These are phyloP conservation scores for Ogataea saltuana DNA, from an alignment of 805 yeast species.

Conservation along the genomic window DNA sequence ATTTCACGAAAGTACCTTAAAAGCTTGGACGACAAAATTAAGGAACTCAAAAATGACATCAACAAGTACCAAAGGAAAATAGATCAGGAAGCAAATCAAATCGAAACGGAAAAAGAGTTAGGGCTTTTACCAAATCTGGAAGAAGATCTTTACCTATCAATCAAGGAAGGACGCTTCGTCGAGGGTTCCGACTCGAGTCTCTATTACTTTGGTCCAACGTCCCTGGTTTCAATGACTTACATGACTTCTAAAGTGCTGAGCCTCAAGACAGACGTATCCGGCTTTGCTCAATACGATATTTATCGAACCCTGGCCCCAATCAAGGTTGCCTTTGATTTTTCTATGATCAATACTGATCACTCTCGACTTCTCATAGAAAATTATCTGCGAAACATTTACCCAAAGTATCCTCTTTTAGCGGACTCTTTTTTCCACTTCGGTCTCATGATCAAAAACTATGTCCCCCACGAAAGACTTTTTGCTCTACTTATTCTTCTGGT, in stretches of 20 bases:
- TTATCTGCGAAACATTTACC: slow-evolving; percentile 21
- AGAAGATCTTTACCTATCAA: too few species aligned
- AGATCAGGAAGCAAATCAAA: not conserved
- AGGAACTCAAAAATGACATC: slow-evolving; percentile 18
- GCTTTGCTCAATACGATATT: not conserved
- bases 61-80: slow-evolving; percentile 16
- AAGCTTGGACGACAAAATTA: slow-evolving; percentile 18
- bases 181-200: slow-evolving; percentile 13
- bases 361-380: slow-evolving; percentile 20
- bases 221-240: slow-evolving; percentile 15
- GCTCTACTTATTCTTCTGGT: slow-evolving; percentile 19
- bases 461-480: slow-evolving; percentile 17
- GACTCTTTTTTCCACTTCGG: slow-evolving; percentile 22
- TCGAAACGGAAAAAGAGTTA: too few species aligned
- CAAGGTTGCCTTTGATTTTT: slow-evolving; percentile 17
- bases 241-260: slow-evolving; percentile 14
- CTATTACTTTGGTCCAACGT: slow-evolving; percentile 25
- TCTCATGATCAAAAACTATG: slow-evolving; percentile 20
- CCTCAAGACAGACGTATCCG: not conserved
- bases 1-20: slow-evolving; percentile 19
- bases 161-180: slow-evolving; percentile 18
- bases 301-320: slow-evolving; percentile 9
- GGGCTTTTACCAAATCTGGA: too few species aligned
- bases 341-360: slow-evolving; percentile 18
- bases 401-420: slow-evolving; percentile 20